Base-by-base conservation (phyloP, 106 monocot genomes). In the Apostasia shenzhenica region DNA sequence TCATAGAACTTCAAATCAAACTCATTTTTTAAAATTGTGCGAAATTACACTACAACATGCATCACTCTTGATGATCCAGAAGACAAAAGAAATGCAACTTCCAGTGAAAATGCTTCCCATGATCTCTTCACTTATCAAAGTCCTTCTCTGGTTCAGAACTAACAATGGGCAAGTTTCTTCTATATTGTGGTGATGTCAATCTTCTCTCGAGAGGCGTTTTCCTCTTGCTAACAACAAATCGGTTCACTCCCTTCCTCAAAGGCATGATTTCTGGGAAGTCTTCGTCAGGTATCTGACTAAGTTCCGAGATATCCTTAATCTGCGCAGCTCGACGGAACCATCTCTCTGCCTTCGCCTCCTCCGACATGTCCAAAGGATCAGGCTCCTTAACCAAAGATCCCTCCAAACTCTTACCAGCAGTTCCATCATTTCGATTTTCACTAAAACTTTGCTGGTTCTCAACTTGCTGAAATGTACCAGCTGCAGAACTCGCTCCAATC, bases 191-290 rank as follows among this genome's bases (percentile, higher is more conserved):
- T 42, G 91, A 92, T 2, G 95, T 86, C 59, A 95, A 70, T 73
- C 95, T 73, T 75, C 95, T 89, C 76, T 95, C 95, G 43, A 95
- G 40, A 38, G 95, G 95, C 3, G 95, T 95, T 74, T 95, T 95
- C 75, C 95, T 78, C 80, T 95, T 95, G 74, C 92, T 95, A 53
- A 95, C 92, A 3, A 95, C 95, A 76, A 92, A 95, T 63, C 92
- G 75, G 71, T 95, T 92, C 41, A 95, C 95, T 14, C 95, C 95
- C 65, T 95, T 95, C 42, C 95, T 82, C 87, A 99, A 87, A 3
- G 99, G 99, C 99, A 99, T 99, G 74, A 99, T 99, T 77, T 87
- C 79, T 0, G 93, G 93, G 63, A 99, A 99, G 70, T 99, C 99
- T 48, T 99, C 99, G 13, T 99, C 99, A 7, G 93, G 93, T 46